A percentile compares a stretch with the other conserved stretches of the same genome.
Evolutionary conservation across 139 green algal genomes (phyloP).

Genomic region (Chlorella sp.): DNA sequence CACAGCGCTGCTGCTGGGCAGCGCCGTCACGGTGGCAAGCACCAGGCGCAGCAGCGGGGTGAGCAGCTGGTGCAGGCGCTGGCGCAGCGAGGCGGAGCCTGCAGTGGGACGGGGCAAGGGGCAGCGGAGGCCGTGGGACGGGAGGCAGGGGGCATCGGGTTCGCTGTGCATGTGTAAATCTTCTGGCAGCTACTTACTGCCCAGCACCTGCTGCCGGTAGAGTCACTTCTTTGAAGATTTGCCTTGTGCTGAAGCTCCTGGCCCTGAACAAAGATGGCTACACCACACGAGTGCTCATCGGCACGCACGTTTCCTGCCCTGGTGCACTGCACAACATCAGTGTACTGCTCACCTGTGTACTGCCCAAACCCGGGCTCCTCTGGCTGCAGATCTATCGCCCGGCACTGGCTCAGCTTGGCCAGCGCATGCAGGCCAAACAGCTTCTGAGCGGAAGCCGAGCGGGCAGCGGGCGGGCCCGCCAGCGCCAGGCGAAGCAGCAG

Average conservation of each 20-base stretch:
- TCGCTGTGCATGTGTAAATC: background rate
- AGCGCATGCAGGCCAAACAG: constrained; percentile 64
- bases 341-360: background rate
- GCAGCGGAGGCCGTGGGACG: too few relatives aligned
- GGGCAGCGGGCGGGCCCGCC: constrained; percentile 33
- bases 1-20: constrained; percentile 54
- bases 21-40: constrained; percentile 52
- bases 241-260: background rate
- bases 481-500: constrained; percentile 69
- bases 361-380: constrained; percentile 55
- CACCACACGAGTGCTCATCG: background rate
- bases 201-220: background rate
- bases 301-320: too few relatives aligned
- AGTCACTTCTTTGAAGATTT: too few relatives aligned
- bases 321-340: background rate
- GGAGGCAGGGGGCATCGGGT: background rate
- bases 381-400: constrained; percentile 58
- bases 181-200: background rate
- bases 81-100: constrained; percentile 1
- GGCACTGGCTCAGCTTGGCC: constrained; percentile 50
- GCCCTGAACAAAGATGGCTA: background rate
- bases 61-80: constrained; percentile 47
- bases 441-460: constrained; percentile 57
- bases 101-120: background rate
- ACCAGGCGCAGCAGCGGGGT: constrained; percentile 58